Evolutionary conservation across 1,284 basidiomycete genomes (phyloP), one percentile per base, ranked within the genome.

Genomic region (Wolfiporia cocos): DNA sequence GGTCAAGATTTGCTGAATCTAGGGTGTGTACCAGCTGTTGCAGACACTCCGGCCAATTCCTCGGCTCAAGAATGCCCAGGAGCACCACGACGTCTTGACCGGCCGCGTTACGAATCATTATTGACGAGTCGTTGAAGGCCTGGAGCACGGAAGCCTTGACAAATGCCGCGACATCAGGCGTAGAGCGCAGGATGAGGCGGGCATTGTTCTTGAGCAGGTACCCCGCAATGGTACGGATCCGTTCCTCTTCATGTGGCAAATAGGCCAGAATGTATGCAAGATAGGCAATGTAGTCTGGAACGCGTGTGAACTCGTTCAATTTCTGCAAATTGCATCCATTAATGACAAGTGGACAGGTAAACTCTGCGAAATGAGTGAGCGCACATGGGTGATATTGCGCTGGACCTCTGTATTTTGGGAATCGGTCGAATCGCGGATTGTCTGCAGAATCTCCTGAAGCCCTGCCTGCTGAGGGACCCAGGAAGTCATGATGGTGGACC

Each of bases 201-300:
- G 83, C 81, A 56, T 95, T 92, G 68, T 98, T 99, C 79, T 99
- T 99, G 65, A 99, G 81, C 26, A 99, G 76, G 56, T 98, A 88
- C 42, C 95, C 96, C 23, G 96, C 94, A 64, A 98, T 93, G 46
- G 91, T 90, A 44, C 95, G 80, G 59, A 95, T 92, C 34, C 87
- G 85, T 55, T 91, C 87, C 53, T 93, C 86, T 66, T 98, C 92
- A 49, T 81, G 73, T 1, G 82, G 74, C 71, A 91, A 66, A 35
- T 77, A 75, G 38, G 88, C 84, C 49, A 96, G 79, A 67, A 98
- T 92, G 64, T 95, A 92, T 34, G 89, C 89, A 48, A 99, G 82
- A 76, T 99, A 99, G 51, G 88, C 93, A 50, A 95, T 87, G 65
- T 98, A 99, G 66, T 95, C 92, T 41, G 92, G 89, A 46, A 86